phyloP scores from a whole-genome alignment of 768 basidiomycete genomes.

The Kwoniella mangroviensis region DNA sequence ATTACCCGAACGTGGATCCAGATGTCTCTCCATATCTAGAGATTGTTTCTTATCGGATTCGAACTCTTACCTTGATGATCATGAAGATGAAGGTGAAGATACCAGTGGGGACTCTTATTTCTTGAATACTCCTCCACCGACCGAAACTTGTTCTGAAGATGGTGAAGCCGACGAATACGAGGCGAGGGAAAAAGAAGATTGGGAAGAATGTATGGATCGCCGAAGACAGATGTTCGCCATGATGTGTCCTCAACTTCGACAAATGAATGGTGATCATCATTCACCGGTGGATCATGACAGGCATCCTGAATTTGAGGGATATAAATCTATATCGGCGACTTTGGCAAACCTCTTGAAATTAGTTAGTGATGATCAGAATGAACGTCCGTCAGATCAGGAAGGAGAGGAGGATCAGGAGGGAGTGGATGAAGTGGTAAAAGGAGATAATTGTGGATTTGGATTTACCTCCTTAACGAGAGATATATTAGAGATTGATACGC shows the following conservation, averaged over 20 bases:
- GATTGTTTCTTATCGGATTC: conserved; percentile 23
- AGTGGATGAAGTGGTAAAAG: not conserved
- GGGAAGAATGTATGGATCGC: conserved; percentile 54
- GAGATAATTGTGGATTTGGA: conserved; percentile 16
- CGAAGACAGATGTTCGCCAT: conserved; percentile 53
- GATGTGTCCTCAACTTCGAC: conserved; percentile 29
- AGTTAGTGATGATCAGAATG: conserved; percentile 2
- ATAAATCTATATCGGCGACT: conserved; percentile 46
- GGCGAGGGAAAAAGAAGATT: conserved; percentile 39
- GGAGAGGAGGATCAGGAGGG: conserved; percentile 13
- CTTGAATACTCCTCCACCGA: conserved; percentile 22
- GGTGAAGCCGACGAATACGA: conserved; percentile 16
- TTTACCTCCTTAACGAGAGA: conserved; percentile 14
- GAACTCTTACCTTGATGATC: conserved; percentile 11
- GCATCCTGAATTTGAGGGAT: conserved; percentile 48
- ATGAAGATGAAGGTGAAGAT: conserved; percentile 10
- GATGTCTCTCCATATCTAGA: conserved; percentile 18
- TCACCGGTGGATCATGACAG: conserved; percentile 8
- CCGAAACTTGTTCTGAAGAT: conserved; percentile 21
- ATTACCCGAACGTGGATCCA: conserved; percentile 73
- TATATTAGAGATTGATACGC: conserved; percentile 22
- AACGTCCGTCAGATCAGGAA: not conserved
- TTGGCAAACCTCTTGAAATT: conserved; percentile 19
- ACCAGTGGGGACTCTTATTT: conserved; percentile 13
- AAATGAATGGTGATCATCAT: not conserved